Conservation (phyloP, 2,329 filamentous ascomycete species). For the Westerdykella sp. region DNA sequence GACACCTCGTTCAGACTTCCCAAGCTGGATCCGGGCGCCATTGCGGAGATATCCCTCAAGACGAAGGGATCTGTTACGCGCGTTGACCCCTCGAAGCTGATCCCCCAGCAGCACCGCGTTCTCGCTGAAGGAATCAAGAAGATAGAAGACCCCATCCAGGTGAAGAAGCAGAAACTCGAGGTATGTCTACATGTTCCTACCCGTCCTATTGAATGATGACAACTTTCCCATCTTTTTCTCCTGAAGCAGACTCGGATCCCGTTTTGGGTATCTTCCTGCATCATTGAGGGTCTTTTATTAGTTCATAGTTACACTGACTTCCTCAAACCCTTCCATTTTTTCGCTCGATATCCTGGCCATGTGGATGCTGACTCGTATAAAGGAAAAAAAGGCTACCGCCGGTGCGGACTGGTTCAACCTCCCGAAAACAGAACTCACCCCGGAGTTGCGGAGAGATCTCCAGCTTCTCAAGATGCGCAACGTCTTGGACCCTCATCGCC, state of each 20-base stretch:
- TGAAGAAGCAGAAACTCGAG: conserved; percentile 45
- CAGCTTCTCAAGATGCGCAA: conserved; percentile 85
- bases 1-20: conserved; percentile 44
- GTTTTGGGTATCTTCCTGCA: conserved; percentile 75
- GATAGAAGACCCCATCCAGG: conserved; percentile 48
- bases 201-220: too few species aligned
- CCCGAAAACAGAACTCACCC: conserved; percentile 74
- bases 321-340: conserved; percentile 4
- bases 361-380: conserved; percentile 20
- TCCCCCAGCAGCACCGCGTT: conserved; percentile 44
- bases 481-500: conserved; percentile 79
- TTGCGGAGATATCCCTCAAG: conserved; percentile 51
- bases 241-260: conserved; percentile 70
- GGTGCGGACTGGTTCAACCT: conserved; percentile 84
- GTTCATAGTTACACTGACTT: conserved; percentile 70
- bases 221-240: conserved; percentile 32
- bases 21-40: conserved; percentile 42
- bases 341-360: conserved; percentile 3
- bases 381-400: conserved; percentile 60
- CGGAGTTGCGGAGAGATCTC: conserved; percentile 80
- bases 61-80: conserved; percentile 48
- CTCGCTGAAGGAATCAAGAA: conserved; percentile 46
- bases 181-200: conserved; percentile 56
- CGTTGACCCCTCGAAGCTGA: conserved; percentile 47
- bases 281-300: conserved; percentile 58